Base-by-base conservation (phyloP, 2,329 filamentous ascomycete genomes). In the Sporothrix curviconia region DNA sequence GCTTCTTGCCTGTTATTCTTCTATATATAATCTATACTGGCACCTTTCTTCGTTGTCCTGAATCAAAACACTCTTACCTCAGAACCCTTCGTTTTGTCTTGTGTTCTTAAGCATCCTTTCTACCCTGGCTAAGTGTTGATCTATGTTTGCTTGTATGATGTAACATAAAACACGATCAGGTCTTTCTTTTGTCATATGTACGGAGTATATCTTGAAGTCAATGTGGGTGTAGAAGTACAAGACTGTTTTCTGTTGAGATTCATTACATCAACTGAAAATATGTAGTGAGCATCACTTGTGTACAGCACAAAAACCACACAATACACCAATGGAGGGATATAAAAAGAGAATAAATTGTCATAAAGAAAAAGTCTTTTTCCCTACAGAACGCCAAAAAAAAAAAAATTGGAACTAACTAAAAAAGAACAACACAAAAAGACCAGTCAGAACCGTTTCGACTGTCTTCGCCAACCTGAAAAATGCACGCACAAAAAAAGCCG, bases 1-100 rank as follows among this genome's bases (percentile, higher is more conserved):
- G 15, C 19, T 24, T 17, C 7, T n/a, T 47, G n/a, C 28, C n/a
- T 34, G 8, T 14, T 39, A 5, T 19, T 36, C n/a, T n/a, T 53
- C 25, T 54, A 44, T 54, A 54, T 54, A 54, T 54, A 54, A 54
- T 54, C 39, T 44, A 39, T 54, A 54, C 39, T 54, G 51, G 51
- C 22, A 7, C 36, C 15, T 34, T 53, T 7, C n/a, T 28, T 22
- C 14, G n/a, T 42, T 24, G 25, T 43, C 25, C 32, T 53, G 36
- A 52, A 52, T 40, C 36, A 22, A 52, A 22, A n/a, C 8, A 40
- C 17, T 39, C n/a, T 32, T 3, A 19, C 34, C n/a, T 50, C 34
- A 32, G 34, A 51, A 43, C 19, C 28, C 5, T 11, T 11, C 28
- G 28, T 25, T 42, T n/a, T 19, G 19, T 32, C 7, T 32, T n/a